These are phyloP conservation scores for Fusarium hostae DNA, from an alignment of 2,329 filamentous ascomycete species.

Conservation along the genomic window DNA sequence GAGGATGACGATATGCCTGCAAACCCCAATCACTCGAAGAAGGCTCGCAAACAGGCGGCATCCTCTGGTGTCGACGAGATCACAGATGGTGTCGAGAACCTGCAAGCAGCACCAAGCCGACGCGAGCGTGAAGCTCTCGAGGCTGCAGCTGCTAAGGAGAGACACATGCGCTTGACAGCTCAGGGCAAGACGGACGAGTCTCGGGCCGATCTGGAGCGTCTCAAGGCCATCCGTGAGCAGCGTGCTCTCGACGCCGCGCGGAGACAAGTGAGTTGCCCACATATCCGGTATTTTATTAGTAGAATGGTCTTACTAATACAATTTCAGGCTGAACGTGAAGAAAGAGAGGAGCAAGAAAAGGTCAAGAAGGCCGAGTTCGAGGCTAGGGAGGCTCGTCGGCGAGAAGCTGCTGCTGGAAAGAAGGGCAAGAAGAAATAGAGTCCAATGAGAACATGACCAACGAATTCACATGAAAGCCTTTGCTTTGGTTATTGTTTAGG, in stretches of 20 bases:
- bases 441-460: neutral
- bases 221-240: slow-evolving; percentile 85
- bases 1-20: slow-evolving; percentile 76
- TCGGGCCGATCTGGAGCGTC: slow-evolving; percentile 84
- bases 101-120: slow-evolving; percentile 59
- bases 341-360: slow-evolving; percentile 63
- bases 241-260: slow-evolving; percentile 84
- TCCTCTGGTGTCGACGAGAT: slow-evolving; percentile 59
- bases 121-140: slow-evolving; percentile 79
- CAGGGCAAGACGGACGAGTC: slow-evolving; percentile 98
- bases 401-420: slow-evolving; percentile 60
- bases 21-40: slow-evolving; percentile 92
- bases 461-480: slow-evolving; percentile 2
- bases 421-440: slow-evolving; percentile 61
- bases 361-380: slow-evolving; percentile 62
- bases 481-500: neutral
- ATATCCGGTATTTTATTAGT: too few species aligned
- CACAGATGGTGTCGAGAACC: slow-evolving; percentile 66
- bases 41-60: slow-evolving; percentile 68
- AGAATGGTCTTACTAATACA: slow-evolving; percentile 34
- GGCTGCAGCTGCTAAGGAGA: slow-evolving; percentile 87
- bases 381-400: slow-evolving; percentile 64
- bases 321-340: slow-evolving; percentile 67
- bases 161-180: slow-evolving; percentile 90
- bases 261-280: slow-evolving; percentile 71